These are phyloP conservation scores for Croton laevigatus DNA, from an alignment of 441 rosid species.

Conservation along the genomic window DNA sequence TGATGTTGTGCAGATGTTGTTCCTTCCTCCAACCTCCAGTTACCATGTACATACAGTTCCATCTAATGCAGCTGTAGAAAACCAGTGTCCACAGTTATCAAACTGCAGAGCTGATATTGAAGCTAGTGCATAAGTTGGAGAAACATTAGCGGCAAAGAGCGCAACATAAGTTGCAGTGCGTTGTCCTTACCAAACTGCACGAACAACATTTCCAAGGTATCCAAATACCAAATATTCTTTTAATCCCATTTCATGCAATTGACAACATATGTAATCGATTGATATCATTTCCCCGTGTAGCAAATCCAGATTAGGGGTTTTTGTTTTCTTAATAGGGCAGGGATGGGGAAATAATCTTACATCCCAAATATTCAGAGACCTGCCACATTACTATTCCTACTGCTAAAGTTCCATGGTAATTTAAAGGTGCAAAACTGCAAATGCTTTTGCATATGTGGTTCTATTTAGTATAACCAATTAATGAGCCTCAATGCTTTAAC, in stretches of 20 bases:
- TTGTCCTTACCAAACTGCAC: constrained; percentile 79
- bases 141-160: constrained; percentile 80
- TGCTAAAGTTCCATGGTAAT: not conserved
- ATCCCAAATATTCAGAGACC: no score
- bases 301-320: no score
- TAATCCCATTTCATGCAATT: no score
- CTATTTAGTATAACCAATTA: no score
- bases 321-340: no score
- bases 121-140: constrained; percentile 92
- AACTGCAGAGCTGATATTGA: constrained; percentile 83
- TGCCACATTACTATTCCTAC: no score
- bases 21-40: constrained; percentile 93
- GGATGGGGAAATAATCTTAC: no score
- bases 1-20: constrained; percentile 76
- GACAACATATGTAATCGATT: no score
- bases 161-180: constrained; percentile 89
- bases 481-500: not conserved
- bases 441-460: not conserved
- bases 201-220: constrained; percentile 14
- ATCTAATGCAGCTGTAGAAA: constrained; percentile 84
- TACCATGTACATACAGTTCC: constrained; percentile 97
- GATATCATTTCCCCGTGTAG: no score
- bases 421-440: not conserved
- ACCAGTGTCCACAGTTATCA: constrained; percentile 89
- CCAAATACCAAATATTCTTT: no score